Percentiles rank a stretch among this genome's conserved stretches.
Conservation (phyloP, 257 asterid species). For the Solanum arcanum region DNA sequence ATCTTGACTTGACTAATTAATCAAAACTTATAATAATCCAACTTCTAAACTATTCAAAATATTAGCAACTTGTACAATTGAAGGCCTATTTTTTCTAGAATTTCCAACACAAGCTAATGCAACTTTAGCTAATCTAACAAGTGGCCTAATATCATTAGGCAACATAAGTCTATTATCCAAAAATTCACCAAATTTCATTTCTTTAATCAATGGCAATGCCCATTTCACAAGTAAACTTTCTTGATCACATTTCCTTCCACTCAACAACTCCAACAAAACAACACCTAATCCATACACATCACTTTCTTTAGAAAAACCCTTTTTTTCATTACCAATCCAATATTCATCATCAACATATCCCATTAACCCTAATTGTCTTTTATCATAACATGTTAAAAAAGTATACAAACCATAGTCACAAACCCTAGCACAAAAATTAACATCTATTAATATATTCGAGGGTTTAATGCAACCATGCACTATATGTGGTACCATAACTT, state of each 20-base stretch:
- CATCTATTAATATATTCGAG: conserved; percentile 60
- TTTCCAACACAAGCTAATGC: conserved; percentile 82
- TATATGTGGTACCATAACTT: conserved; percentile 42
- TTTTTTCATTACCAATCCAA: conserved; percentile 23
- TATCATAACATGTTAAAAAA: conserved; percentile 24
- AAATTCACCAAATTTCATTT: conserved; percentile 37
- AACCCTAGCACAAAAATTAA: conserved; percentile 43
- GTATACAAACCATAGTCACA: conserved; percentile 71
- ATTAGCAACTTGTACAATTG: conserved; percentile 41
- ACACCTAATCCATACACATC: conserved; percentile 79
- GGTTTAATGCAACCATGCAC: conserved; percentile 81
- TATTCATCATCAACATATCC: conserved; percentile 64
- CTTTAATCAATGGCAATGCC: conserved; percentile 73
- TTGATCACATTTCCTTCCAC: conserved; percentile 47
- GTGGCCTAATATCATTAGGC: conserved; percentile 40
- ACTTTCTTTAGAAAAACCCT: conserved; percentile 52
- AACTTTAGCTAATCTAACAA: conserved; percentile 51
- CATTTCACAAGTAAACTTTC: conserved; percentile 41
- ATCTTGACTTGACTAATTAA: neutral
- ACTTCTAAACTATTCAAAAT: conserved; percentile 47
- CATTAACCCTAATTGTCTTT: conserved; percentile 24
- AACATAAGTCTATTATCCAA: conserved; percentile 49
- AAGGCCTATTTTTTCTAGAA: conserved; percentile 44
- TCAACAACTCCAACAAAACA: conserved; percentile 73
- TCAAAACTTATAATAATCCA: conserved; percentile 3